These are phyloP conservation scores for Arthromyces matolae DNA, from an alignment of 768 basidiomycete genomes.

Conservation along the genomic window DNA sequence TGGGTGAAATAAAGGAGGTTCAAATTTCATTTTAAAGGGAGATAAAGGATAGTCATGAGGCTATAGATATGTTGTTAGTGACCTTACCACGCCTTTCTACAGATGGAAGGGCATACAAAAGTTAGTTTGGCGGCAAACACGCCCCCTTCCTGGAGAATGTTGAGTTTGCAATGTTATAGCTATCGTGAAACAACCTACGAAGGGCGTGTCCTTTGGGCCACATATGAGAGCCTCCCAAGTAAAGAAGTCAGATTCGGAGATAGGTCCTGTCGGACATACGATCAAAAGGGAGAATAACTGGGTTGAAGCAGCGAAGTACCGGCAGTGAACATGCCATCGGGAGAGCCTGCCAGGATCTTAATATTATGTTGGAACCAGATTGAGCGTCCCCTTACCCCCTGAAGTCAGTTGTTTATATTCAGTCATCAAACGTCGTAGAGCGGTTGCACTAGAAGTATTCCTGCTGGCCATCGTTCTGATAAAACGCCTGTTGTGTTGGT, in stretches of 20 bases:
- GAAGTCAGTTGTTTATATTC: constrained; percentile 87
- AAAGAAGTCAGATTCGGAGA: constrained; percentile 92
- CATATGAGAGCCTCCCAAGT: constrained; percentile 94
- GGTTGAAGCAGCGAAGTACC: constrained; percentile 34
- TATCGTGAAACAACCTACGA: constrained; percentile 48
- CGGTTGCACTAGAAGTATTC: constrained; percentile 58
- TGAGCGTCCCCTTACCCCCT: constrained; percentile 47
- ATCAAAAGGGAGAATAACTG: background rate
- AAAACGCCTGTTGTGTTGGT: background rate
- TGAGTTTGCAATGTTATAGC: background rate
- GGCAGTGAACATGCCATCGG: constrained; percentile 96
- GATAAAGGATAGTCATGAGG: constrained; percentile 94
- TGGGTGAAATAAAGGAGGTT: constrained; percentile 95
- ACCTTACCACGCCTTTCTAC: background rate
- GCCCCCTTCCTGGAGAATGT: constrained; percentile 74
- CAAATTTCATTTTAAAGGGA: constrained; percentile 99
- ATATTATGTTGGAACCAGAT: constrained; percentile 8
- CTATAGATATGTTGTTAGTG: constrained; percentile 40
- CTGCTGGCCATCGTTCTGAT: constrained; percentile 46
- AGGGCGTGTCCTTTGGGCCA: constrained; percentile 93
- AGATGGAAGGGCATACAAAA: constrained; percentile 60
- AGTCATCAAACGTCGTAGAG: constrained; percentile 84
- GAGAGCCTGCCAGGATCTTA: constrained; percentile 51
- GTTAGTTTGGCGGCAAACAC: constrained; percentile 89
- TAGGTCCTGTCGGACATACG: constrained; percentile 57